Evolutionary conservation across 129 eudicot genomes (phyloP), one percentile per base, ranked within the genome.

Genomic region (Escallonia rubra): DNA sequence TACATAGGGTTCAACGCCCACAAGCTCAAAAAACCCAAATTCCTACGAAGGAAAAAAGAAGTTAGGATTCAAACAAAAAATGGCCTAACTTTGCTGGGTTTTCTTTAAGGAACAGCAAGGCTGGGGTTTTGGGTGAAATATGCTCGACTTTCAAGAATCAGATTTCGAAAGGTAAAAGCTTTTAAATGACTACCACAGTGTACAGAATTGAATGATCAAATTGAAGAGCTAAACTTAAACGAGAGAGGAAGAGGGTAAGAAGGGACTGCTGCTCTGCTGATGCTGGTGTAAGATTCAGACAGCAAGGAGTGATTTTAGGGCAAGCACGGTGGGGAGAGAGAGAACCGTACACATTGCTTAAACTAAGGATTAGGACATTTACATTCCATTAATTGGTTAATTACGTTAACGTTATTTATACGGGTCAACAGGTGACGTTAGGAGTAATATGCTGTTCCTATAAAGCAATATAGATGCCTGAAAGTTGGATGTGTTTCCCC

Each of bases 311-410:
- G 47, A 52, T 40, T 51, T 67, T 61, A 5, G 72, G 51, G 73
- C 48, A 67, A 51, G 67, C 39, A 60, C 38, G 64, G 11, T 66
- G 43, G 71, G 42, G 40, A 23, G 43, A 52, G 34, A 23, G 34
- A 52, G 64, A 59, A 38, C 72, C 78, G 75, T 72, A 72, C 71
- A 67, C 71, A 67, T 79, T 68, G 78, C 79, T 73, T 73, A 79
- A 73, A 9, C 6, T 44, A 58, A 15, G 64, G 77, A 60, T 43
- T 40, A 71, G 8, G 3, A 6, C 66, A 61, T 50, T 23, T 23
- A 23, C 34, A 23, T 23, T 23, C 1, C 34, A 23, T 23, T 23
- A 23, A 23, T 23, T 23, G 1, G 34, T 23, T 23, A 23, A 23
- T 23, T 23, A 23, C 34, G 34, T 23, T 23, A 23, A 23, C 34